phyloP scores from a whole-genome alignment of 1,139 yeast genomes.

The Protomyces lactucae-debilis region DNA sequence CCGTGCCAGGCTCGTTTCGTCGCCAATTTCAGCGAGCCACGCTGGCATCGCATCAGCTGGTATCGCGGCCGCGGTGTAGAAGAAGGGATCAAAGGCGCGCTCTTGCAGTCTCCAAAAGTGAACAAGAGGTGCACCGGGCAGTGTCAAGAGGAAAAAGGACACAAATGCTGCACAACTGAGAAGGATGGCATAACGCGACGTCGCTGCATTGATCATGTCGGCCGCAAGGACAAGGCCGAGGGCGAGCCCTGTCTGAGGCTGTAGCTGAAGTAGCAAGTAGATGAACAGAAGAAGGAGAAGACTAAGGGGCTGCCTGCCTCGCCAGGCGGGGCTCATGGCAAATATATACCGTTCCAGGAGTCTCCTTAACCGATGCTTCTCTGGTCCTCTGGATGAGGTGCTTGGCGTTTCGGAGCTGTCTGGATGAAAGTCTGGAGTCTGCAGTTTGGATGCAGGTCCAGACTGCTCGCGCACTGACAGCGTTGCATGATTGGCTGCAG shows the following conservation, averaged over 20 bases:
- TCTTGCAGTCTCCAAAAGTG: not conserved
- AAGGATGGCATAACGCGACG: not conserved
- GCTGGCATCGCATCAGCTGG: not conserved
- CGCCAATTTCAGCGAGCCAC: constrained; percentile 10
- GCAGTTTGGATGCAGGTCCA: too few species aligned
- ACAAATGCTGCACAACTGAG: not conserved
- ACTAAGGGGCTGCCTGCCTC: too few species aligned
- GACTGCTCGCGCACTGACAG: too few species aligned
- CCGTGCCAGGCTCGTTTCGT: constrained; percentile 4
- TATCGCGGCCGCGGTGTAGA: not conserved
- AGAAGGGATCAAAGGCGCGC: not conserved
- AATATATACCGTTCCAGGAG: too few species aligned
- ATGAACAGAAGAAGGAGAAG: not conserved
- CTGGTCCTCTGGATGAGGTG: too few species aligned
- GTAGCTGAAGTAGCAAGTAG: not conserved
- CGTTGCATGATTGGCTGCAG: too few species aligned
- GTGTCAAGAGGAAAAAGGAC: not conserved
- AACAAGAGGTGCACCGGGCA: not conserved
- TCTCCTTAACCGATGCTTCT: too few species aligned
- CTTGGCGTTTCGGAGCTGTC: too few species aligned
- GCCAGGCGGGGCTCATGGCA: too few species aligned
- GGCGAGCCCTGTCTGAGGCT: not conserved
- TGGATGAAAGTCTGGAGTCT: too few species aligned
- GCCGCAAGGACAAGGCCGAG: not conserved
- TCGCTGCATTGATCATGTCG: not conserved